These are phyloP conservation scores for Aphanomyces cochlioides DNA, from an alignment of 352 stramenopile genomes.

Conservation along the genomic window DNA sequence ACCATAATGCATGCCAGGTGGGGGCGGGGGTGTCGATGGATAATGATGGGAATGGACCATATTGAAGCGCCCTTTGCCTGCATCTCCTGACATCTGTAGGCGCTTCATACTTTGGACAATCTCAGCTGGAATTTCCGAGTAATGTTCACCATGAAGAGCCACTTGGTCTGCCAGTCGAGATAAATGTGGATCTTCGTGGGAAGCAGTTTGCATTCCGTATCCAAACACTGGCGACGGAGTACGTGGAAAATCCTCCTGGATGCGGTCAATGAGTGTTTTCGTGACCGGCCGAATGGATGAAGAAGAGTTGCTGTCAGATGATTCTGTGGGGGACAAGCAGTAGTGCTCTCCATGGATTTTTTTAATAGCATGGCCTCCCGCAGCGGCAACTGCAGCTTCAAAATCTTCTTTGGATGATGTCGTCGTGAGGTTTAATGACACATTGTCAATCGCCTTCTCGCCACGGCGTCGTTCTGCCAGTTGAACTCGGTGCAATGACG, in stretches of 20 bases:
- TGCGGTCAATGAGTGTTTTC: conserved; percentile 56
- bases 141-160: neutral
- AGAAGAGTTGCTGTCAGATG: conserved; percentile 4
- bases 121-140: conserved; percentile 26
- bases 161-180: neutral
- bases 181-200: neutral
- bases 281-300: conserved; percentile 11
- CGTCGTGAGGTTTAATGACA: conserved; percentile 28
- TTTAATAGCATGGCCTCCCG: conserved; percentile 36
- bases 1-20: conserved; percentile 30
- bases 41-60: too few species aligned
- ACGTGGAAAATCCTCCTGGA: conserved; percentile 76
- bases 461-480: neutral
- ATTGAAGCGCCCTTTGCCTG: too few species aligned
- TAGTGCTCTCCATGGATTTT: neutral
- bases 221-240: conserved; percentile 63
- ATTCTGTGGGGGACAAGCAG: conserved; percentile 23
- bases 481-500: conserved; percentile 22
- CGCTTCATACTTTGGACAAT: conserved; percentile 23
- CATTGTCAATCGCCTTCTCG: conserved; percentile 8
- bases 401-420: conserved; percentile 33
- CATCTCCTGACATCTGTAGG: neutral
- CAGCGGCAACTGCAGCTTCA: conserved; percentile 34
- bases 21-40: neutral
- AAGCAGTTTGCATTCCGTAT: conserved; percentile 15